A percentile compares a stretch with the other conserved stretches of the same genome.
These are phyloP conservation scores for Carallia pectinifolia DNA, from an alignment of 345 rosid genomes.

Conservation along the genomic window DNA sequence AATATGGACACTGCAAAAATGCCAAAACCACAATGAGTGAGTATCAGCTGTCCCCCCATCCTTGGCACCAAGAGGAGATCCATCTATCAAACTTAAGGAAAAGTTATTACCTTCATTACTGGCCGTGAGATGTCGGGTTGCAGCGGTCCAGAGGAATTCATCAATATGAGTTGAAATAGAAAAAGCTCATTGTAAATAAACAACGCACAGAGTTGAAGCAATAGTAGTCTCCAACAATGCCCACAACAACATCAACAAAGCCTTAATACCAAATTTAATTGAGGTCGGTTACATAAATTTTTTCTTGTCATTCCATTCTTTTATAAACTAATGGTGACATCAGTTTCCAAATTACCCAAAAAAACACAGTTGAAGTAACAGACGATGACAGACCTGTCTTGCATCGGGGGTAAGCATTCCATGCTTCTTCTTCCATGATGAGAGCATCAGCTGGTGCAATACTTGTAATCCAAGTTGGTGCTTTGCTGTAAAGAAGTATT, in stretches of 20 bases:
- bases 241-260: too few species aligned
- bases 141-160: constrained; percentile 11
- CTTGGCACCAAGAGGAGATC: neutral
- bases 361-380: neutral
- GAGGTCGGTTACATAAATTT: too few species aligned
- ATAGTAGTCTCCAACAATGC: too few species aligned
- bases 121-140: constrained; percentile 23
- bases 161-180: constrained; percentile 20
- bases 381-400: constrained; percentile 48
- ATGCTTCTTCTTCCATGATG: constrained; percentile 64
- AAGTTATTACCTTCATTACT: constrained; percentile 61
- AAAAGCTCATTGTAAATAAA: too few species aligned
- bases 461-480: constrained; percentile 61
- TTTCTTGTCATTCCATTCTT: too few species aligned
- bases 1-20: constrained; percentile 64
- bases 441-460: constrained; percentile 69
- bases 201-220: too few species aligned
- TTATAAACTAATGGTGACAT: too few species aligned
- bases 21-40: constrained; percentile 14
- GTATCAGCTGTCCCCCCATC: too few species aligned
- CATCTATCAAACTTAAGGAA: neutral
- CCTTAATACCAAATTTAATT: too few species aligned
- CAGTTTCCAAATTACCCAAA: neutral
- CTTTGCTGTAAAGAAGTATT: constrained; percentile 52
- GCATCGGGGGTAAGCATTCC: constrained; percentile 77